Evolutionary conservation across 805 yeast genomes (phyloP).

Genomic region (Suhomyces tanzawaensis): DNA sequence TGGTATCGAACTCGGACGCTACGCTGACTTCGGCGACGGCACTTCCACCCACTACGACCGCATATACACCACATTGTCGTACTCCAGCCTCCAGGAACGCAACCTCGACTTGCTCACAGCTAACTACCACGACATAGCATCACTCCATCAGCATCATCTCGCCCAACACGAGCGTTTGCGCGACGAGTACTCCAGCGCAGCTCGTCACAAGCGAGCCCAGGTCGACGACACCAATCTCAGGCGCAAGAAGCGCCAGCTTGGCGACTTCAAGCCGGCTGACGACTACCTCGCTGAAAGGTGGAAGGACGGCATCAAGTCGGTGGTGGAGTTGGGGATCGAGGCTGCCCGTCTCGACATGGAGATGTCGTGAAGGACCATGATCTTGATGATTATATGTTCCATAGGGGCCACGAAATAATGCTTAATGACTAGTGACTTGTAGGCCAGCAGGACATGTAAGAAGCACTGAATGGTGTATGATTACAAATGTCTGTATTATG

Average conservation of each 20-base stretch:
- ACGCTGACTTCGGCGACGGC: slow-evolving; percentile 13
- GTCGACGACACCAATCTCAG: slow-evolving; percentile 42
- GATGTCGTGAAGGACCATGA: not conserved
- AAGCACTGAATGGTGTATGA: too few species aligned
- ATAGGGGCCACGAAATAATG: not conserved
- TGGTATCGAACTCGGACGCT: slow-evolving; percentile 33
- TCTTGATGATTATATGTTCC: not conserved
- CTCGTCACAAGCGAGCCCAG: slow-evolving; percentile 35
- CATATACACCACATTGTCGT: slow-evolving; percentile 39
- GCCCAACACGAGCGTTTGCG: slow-evolving; percentile 24
- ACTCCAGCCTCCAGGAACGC: slow-evolving; percentile 38
- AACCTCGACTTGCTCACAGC: slow-evolving; percentile 35
- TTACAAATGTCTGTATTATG: too few species aligned
- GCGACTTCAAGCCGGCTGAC: slow-evolving; percentile 36
- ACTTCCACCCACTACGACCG: slow-evolving; percentile 15
- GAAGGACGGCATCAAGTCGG: slow-evolving; percentile 45
- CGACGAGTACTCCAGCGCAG: slow-evolving; percentile 9
- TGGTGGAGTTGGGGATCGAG: slow-evolving; percentile 37
- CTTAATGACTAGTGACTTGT: not conserved
- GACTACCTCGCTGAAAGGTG: slow-evolving; percentile 49
- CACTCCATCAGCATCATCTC: slow-evolving; percentile 31
- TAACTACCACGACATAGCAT: slow-evolving; percentile 37
- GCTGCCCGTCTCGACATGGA: slow-evolving; percentile 16
- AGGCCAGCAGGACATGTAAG: too few species aligned
- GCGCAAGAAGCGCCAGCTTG: slow-evolving; percentile 43